Conservation (phyloP, 192 early-diverging fungal species). For the Entomortierella beljakovae region DNA sequence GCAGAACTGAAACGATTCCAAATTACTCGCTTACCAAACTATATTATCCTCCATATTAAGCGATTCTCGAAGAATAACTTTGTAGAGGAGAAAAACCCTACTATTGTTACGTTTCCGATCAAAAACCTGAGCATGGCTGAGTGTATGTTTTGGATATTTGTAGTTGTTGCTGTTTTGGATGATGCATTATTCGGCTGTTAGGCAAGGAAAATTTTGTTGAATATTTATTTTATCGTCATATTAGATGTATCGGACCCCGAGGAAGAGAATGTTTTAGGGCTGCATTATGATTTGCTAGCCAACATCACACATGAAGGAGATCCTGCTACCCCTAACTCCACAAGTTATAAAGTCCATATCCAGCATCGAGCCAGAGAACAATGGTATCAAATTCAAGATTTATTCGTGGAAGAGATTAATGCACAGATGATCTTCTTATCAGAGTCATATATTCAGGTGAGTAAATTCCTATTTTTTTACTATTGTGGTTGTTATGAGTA, state of each 20-base stretch:
- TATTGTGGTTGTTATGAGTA: neutral
- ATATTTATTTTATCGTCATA: neutral
- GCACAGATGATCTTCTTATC: slow-evolving; percentile 95
- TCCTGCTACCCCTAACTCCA: slow-evolving; percentile 70
- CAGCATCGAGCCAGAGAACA: slow-evolving; percentile 81
- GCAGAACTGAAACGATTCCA: slow-evolving; percentile 77
- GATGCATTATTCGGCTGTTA: neutral
- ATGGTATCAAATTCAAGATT: slow-evolving; percentile 96
- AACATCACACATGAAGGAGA: slow-evolving; percentile 94
- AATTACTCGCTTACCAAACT: slow-evolving; percentile 82
- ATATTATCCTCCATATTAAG: slow-evolving; percentile 92
- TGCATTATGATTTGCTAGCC: slow-evolving; percentile 87
- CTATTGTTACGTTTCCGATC: slow-evolving; percentile 96
- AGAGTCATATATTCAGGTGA: slow-evolving; percentile 92
- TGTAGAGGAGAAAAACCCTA: slow-evolving; percentile 92
- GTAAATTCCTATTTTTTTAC: neutral
- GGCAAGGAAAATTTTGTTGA: neutral
- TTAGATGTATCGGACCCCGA: slow-evolving; percentile 60
- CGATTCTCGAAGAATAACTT: slow-evolving; percentile 90
- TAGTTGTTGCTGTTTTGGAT: neutral
- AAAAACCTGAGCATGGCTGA: slow-evolving; percentile 87
- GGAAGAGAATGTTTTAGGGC: slow-evolving; percentile 47
- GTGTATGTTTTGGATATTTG: slow-evolving; percentile 62
- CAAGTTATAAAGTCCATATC: slow-evolving; percentile 86
- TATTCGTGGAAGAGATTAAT: slow-evolving; percentile 91